Conservation (phyloP, 2,329 filamentous ascomycete species). For the Boeremia exigua region DNA sequence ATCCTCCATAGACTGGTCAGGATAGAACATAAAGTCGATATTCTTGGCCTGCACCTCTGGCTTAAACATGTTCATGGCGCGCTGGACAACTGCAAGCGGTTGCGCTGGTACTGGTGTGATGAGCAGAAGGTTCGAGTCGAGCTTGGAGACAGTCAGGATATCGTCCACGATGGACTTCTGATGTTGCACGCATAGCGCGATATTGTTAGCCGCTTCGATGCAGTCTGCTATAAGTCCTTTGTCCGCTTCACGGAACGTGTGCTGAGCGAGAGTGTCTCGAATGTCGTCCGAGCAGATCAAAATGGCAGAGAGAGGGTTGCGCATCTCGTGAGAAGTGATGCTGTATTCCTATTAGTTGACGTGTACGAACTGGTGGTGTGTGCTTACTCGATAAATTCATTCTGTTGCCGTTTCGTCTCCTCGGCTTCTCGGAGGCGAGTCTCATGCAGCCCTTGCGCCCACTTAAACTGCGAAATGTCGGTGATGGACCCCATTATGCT, state of each 20-base stretch:
- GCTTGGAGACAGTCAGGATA: conserved; percentile 43
- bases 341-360: background rate
- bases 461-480: conserved; percentile 45
- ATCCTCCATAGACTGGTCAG: conserved; percentile 44
- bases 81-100: conserved; percentile 41
- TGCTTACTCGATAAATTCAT: conserved; percentile 42
- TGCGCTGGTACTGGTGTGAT: conserved; percentile 49
- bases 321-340: conserved; percentile 46
- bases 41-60: conserved; percentile 42
- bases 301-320: conserved; percentile 43
- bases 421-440: conserved; percentile 37
- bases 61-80: conserved; percentile 48
- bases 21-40: conserved; percentile 36
- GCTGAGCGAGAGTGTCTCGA: conserved; percentile 29
- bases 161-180: conserved; percentile 46
- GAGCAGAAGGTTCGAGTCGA: conserved; percentile 39
- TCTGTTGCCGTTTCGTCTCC: conserved; percentile 43
- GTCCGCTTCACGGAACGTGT: conserved; percentile 26
- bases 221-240: conserved; percentile 27
- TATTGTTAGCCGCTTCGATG: conserved; percentile 43
- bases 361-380: background rate
- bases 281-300: conserved; percentile 45
- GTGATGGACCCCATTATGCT: conserved; percentile 41
- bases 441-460: conserved; percentile 44
- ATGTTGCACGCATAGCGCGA: conserved; percentile 50